phyloP scores from a whole-genome alignment of 148 eudicot species.

The Rhododendron henanense region DNA sequence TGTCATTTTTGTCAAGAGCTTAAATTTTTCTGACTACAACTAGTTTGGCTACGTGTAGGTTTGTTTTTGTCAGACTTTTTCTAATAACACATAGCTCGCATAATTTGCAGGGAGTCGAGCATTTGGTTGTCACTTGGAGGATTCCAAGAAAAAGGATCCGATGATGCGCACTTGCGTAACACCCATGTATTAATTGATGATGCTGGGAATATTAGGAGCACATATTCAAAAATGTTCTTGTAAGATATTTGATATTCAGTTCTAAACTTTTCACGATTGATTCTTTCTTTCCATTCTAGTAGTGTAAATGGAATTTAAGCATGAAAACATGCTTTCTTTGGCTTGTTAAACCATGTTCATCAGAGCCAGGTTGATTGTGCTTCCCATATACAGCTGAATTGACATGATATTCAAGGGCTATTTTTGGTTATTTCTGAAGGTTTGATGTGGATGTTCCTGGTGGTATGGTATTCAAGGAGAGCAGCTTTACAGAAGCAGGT shows the following conservation, averaged over 20 bases:
- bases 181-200: conserved; percentile 87
- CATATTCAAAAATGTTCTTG: conserved; percentile 78
- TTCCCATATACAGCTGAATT: neutral
- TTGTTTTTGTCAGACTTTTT: neutral
- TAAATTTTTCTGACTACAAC: neutral
- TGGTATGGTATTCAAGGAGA: conserved; percentile 83
- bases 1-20: neutral
- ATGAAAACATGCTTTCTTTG: neutral
- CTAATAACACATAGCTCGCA: neutral
- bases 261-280: conserved; percentile 2
- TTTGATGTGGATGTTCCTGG: conserved; percentile 98
- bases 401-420: neutral
- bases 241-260: conserved; percentile 35
- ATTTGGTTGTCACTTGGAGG: conserved; percentile 98
- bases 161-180: conserved; percentile 77
- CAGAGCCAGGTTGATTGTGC: neutral
- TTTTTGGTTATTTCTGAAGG: conserved; percentile 38
- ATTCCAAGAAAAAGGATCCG: conserved; percentile 83
- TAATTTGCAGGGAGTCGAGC: conserved; percentile 62
- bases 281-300: neutral
- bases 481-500: conserved; percentile 95
- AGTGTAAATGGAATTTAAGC: neutral
- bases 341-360: neutral
- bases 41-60: neutral
- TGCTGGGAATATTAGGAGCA: conserved; percentile 62